phyloP scores from a whole-genome alignment of 2,329 filamentous ascomycete species.

The Monascus ruber region DNA sequence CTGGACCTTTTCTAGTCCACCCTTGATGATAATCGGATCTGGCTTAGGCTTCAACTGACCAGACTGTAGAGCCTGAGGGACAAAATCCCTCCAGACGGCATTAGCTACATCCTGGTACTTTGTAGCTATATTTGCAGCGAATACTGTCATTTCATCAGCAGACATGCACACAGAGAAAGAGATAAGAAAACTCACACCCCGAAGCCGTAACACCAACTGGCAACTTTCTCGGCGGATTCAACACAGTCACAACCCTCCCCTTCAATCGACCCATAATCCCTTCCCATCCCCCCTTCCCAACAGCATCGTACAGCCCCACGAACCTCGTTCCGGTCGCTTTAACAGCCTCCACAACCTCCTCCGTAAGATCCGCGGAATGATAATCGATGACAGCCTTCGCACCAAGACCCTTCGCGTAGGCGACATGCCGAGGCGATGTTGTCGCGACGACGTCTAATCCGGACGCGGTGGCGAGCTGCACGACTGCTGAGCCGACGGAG shows the following conservation, averaged over 20 bases:
- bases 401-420: slow-evolving; percentile 23
- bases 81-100: slow-evolving; percentile 16
- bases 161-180: background rate
- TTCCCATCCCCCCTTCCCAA: slow-evolving; percentile 1
- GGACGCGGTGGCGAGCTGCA: slow-evolving; percentile 31
- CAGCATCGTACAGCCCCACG: slow-evolving; percentile 6
- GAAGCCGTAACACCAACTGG: slow-evolving; percentile 3
- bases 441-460: slow-evolving; percentile 30
- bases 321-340: slow-evolving; percentile 2
- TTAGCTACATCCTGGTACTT: slow-evolving; percentile 12
- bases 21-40: slow-evolving; percentile 25
- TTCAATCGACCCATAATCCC: slow-evolving; percentile 7
- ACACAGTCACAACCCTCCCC: slow-evolving; percentile 3
- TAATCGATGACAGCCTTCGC: slow-evolving; percentile 30
- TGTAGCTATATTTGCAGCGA: slow-evolving; percentile 1
- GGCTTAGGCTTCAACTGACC: slow-evolving; percentile 21
- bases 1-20: slow-evolving; percentile 27
- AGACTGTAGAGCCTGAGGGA: slow-evolving; percentile 15
- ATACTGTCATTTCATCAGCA: background rate
- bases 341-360: slow-evolving; percentile 13
- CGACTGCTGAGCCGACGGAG: slow-evolving; percentile 31
- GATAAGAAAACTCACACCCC: slow-evolving; percentile 3
- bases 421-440: slow-evolving; percentile 26
- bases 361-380: slow-evolving; percentile 14
- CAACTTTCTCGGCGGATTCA: background rate